Evolutionary conservation across 805 yeast genomes (phyloP), one percentile per base, ranked within the genome.

Genomic region (Barnettozyma populi): DNA sequence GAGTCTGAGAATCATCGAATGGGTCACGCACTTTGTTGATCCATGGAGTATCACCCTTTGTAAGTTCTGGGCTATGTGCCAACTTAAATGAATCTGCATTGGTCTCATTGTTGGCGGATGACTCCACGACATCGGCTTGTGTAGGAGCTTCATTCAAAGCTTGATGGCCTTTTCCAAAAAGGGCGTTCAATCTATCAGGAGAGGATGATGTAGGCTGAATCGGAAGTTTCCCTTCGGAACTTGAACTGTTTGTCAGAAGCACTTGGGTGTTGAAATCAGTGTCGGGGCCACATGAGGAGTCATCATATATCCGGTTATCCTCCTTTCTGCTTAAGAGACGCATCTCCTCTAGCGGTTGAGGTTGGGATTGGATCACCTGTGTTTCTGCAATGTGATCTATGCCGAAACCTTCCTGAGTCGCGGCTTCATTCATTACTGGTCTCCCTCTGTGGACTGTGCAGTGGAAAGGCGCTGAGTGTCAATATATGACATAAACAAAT

Each of bases 21-120:
- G 73, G 72, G 48, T 69, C 60, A 23, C 53, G 53, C 4, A 66
- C 53, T 21, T 57, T 60, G 20, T 53, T 54, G 11, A 64, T 13
- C 54, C 54, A 51, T 5, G 56, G 56, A 14, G 54, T 52, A 9
- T 50, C 45, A 36, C 25, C 44, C 48, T 27, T 38, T 36, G 11
- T 20, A 13, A 13, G 5, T 39, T 40, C 13, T 10, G 14, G 9
- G 23, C 27, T n/a, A 21, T 20, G 14, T 7, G 3, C 4, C 23
- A 18, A 20, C 14, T 18, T 9, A 2, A 35, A 18, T 14, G 24
- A 8, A 24, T 18, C 37, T 2, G 7, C 14, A 35, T 11, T 35
- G 23, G 23, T 2, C 16, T 20, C 37, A 4, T 35, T 10, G 23
- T 18, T 18, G 8, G 37, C 13, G 8, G 23, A 18, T 35, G 37